These are phyloP conservation scores for Ustilago crameri DNA, from an alignment of 1,284 basidiomycete genomes.

Conservation along the genomic window DNA sequence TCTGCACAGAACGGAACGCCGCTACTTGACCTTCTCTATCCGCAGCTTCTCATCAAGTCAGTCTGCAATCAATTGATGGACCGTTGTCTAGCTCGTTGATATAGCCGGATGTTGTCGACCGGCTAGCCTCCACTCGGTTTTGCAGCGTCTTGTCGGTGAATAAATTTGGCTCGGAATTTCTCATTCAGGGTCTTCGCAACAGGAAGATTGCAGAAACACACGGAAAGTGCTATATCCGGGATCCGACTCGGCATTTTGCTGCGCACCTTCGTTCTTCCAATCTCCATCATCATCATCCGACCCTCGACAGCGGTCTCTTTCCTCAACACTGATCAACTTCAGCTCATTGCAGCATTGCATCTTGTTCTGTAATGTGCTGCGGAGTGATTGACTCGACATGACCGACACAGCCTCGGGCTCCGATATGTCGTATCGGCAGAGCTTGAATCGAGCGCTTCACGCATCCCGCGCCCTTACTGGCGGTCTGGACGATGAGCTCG, in stretches of 20 bases:
- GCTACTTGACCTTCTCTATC: too few species aligned
- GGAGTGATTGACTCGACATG: conserved; percentile 7
- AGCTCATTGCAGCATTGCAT: neutral
- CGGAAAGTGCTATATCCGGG: conserved; percentile 8
- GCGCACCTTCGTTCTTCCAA: neutral
- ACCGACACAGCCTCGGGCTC: conserved; percentile 22
- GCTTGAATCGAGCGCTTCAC: conserved; percentile 27
- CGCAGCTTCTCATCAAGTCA: too few species aligned
- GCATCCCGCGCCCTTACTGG: conserved; percentile 38
- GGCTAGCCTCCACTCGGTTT: neutral
- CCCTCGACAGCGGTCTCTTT: neutral
- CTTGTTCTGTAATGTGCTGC: conserved; percentile 3
- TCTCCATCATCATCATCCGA: too few species aligned
- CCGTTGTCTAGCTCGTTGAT: too few species aligned
- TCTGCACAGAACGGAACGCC: too few species aligned
- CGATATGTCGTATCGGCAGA: conserved; percentile 32
- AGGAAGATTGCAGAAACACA: conserved; percentile 23
- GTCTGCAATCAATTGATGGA: too few species aligned
- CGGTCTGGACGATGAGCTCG: conserved; percentile 35
- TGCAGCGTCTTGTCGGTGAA: neutral
- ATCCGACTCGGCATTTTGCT: neutral
- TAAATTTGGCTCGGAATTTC: neutral
- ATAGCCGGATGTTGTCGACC: neutral
- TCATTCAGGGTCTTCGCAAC: conserved; percentile 1
- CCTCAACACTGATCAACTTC: neutral